A percentile compares a stretch with the other conserved stretches of the same genome.
Conservation (phyloP, 176 grass and related monocot genomes). For the Rhynchospora breviuscula region DNA sequence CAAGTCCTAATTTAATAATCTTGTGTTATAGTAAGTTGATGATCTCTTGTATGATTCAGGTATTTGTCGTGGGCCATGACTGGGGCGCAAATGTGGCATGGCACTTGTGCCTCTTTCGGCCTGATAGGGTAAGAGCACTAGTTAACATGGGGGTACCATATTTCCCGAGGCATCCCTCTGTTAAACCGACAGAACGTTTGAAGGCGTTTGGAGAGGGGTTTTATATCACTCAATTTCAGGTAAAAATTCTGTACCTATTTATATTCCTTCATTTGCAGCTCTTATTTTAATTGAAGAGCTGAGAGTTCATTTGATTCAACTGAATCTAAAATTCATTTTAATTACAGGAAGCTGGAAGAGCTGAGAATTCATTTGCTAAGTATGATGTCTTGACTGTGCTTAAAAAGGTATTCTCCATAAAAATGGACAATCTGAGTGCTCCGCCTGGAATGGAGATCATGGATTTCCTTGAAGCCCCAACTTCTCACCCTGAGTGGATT, state of each 20-base stretch:
- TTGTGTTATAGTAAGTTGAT: background rate
- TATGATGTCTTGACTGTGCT: conserved; percentile 41
- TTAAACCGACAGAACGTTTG: background rate
- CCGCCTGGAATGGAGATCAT: conserved; percentile 61
- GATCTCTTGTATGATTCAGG: conserved; percentile 21
- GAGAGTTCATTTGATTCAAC: background rate
- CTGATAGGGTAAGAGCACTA: conserved; percentile 44
- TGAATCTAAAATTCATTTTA: background rate
- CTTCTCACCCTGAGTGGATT: conserved; percentile 44
- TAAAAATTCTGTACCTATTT: background rate
- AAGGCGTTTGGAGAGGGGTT: conserved; percentile 37
- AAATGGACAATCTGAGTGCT: conserved; percentile 34
- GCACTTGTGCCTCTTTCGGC: conserved; percentile 52
- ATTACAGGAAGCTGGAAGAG: conserved; percentile 46
- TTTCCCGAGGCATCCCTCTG: conserved; percentile 22
- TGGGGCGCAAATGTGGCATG: conserved; percentile 45
- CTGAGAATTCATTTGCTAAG: conserved; percentile 48
- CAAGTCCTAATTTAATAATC: background rate
- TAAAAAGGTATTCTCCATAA: conserved; percentile 44
- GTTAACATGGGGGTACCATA: conserved; percentile 36
- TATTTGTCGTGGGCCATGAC: conserved; percentile 62
- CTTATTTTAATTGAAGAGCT: background rate
- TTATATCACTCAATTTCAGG: conserved; percentile 58
- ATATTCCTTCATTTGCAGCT: conserved; percentile 9
- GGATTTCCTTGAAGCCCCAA: conserved; percentile 42